phyloP scores from a whole-genome alignment of 495 filamentous ascomycete genomes.

The Aspergillus nidulans region DNA sequence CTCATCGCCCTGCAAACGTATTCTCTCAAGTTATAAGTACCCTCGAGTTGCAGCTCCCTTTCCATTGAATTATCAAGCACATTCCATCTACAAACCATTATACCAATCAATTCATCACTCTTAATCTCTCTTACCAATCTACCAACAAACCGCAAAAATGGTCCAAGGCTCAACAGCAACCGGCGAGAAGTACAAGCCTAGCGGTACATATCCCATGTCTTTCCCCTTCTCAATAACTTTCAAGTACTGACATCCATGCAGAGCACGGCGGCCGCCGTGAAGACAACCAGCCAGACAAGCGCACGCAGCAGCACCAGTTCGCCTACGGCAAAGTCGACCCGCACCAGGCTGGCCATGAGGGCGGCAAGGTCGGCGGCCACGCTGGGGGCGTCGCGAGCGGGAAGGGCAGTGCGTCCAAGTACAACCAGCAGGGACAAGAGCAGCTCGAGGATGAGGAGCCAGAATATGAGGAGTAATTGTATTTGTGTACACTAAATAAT shows the following conservation, averaged over 20 bases:
- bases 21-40: background rate
- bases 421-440: background rate
- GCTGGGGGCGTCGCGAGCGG: constrained; percentile 1
- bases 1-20: background rate
- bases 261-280: constrained; percentile 9
- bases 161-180: background rate
- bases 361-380: constrained; percentile 2
- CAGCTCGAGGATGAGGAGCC: background rate
- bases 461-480: background rate
- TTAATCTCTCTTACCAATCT: background rate
- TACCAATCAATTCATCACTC: background rate
- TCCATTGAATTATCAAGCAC: background rate
- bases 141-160: background rate
- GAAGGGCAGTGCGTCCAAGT: constrained; percentile 1
- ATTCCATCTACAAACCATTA: background rate
- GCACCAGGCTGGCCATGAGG: constrained; percentile 6
- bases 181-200: constrained; percentile 12
- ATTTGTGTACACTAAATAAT: background rate
- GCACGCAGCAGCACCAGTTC: constrained; percentile 10
- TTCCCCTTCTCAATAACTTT: background rate
- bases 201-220: background rate
- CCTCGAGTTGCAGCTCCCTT: background rate
- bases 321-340: constrained; percentile 10
- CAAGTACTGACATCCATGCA: background rate
- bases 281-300: constrained; percentile 10